phyloP scores from a whole-genome alignment of 805 yeast genomes.

The Candida yuanshanica region DNA sequence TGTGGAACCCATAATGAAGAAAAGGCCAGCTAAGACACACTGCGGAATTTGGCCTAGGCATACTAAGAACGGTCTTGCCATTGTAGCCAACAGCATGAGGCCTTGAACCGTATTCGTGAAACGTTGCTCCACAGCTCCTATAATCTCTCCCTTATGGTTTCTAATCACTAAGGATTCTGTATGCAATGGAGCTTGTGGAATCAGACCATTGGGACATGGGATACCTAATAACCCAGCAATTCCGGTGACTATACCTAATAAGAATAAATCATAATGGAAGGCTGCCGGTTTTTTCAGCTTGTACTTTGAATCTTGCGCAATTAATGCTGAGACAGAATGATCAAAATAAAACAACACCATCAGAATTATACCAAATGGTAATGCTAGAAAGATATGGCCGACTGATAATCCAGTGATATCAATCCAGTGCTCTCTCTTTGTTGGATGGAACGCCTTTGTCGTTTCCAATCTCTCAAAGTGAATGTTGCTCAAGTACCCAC shows the following conservation, averaged over 20 bases:
- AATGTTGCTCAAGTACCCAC: conserved; percentile 61
- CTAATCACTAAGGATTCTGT: conserved; percentile 67
- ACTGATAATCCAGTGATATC: conserved; percentile 41
- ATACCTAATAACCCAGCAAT: conserved; percentile 82
- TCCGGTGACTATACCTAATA: conserved; percentile 84
- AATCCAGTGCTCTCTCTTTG: conserved; percentile 39
- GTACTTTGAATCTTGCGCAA: conserved; percentile 81
- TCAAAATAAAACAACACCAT: conserved; percentile 89
- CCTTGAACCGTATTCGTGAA: conserved; percentile 85
- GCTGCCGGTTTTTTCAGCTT: conserved; percentile 82
- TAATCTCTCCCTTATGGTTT: conserved; percentile 19
- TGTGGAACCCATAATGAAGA: conserved; percentile 87
- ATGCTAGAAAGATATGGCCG: conserved; percentile 76
- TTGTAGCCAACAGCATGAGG: conserved; percentile 71
- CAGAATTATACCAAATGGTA: conserved; percentile 86
- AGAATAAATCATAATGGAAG: conserved; percentile 87
- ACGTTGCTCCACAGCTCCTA: conserved; percentile 78
- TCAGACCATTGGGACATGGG: conserved; percentile 94
- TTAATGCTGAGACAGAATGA: conserved; percentile 89
- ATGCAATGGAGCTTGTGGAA: conserved; percentile 96
- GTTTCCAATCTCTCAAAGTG: conserved; percentile 61
- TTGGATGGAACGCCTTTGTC: conserved; percentile 70
- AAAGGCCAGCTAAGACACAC: conserved; percentile 86
- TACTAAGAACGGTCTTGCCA: conserved; percentile 80
- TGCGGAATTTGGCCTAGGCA: conserved; percentile 87